Evolutionary conservation across 2,329 filamentous ascomycete genomes (phyloP), one percentile per base, ranked within the genome.

Genomic region (Monilinia fructicola): DNA sequence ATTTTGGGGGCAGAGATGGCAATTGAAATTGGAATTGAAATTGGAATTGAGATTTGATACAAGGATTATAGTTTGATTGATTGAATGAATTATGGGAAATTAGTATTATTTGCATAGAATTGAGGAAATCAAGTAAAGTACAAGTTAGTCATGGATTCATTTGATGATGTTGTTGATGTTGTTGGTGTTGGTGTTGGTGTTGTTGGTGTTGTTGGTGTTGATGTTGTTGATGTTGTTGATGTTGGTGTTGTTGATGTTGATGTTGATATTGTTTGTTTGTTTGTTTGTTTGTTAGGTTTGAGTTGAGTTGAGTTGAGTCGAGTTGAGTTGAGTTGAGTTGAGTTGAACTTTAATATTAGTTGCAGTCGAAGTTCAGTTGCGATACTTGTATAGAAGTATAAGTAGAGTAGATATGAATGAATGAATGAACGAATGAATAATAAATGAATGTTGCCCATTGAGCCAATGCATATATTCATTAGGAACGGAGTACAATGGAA

Each of bases 41-140:
- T 58, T 44, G 48, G n/a, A 65, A 65, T 21, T 65, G 54, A 65
- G 63, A 65, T 65, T 65, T 65, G 63, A 59, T 59, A 65, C 63
- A 65, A 65, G 63, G 63, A 59, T 59, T 52, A 38, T n/a, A 56
- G 3, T 61, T 23, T 48, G 38, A 58, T 64, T 65, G 40, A 50
- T 50, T 59, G 54, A 58, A 65, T 59, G 54, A 58, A 65, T 48
- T 56, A 31, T 54, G 62, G 63, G 63, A 65, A 58, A 65, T 65
- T 58, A 55, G 40, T 65, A 55, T 40, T 46, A 21, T 58, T 26
- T 64, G 62, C 56, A 59, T 46, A 50, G 58, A 60, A 52, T 16
- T n/a, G 9, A 23, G 46, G 9, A 7, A 59, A 38, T n/a, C 21
- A 23, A 50, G 28, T 3, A 61, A 31, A 52, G 46, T 12, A 12